A percentile compares a stretch with the other conserved stretches of the same genome.
These are phyloP conservation scores for Malassezia yamatoensis DNA, from an alignment of 1,284 basidiomycete genomes.

Conservation along the genomic window DNA sequence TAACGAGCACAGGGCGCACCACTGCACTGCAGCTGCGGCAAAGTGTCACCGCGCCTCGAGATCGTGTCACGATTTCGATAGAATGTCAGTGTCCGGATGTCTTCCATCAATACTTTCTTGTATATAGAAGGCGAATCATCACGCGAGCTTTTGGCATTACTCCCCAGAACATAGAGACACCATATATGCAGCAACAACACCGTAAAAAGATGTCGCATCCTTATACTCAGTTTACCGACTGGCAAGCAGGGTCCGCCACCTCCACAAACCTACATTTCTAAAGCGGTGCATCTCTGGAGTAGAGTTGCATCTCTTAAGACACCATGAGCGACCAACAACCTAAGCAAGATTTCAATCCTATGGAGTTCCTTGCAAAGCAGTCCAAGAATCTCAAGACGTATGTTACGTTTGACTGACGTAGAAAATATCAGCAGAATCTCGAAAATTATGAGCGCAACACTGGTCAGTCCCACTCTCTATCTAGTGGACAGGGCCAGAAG, in stretches of 20 bases:
- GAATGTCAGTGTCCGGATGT: constrained; percentile 11
- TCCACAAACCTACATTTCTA: neutral
- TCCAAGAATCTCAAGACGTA: constrained; percentile 12
- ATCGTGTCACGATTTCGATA: constrained; percentile 3
- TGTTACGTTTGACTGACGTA: neutral
- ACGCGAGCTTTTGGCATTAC: too few relatives aligned
- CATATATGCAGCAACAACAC: too few relatives aligned
- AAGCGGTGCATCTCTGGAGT: too few relatives aligned
- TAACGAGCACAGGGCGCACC: constrained; percentile 2
- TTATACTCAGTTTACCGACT: too few relatives aligned
- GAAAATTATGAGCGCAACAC: constrained; percentile 18
- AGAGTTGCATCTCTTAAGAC: too few relatives aligned
- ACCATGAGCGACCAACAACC: constrained; percentile 6
- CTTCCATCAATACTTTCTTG: neutral
- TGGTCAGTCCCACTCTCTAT: constrained; percentile 9
- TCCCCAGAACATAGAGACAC: too few relatives aligned
- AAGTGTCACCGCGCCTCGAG: constrained; percentile 4
- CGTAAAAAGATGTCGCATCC: too few relatives aligned
- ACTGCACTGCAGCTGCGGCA: constrained; percentile 13
- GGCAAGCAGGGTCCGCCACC: neutral
- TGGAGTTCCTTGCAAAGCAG: neutral
- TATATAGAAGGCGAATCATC: neutral
- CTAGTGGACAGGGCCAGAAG: neutral
- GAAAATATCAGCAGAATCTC: constrained; percentile 13
- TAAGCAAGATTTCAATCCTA: neutral